Conservation (phyloP, 2,329 filamentous ascomycete species). For the Zasmidium cellare region DNA sequence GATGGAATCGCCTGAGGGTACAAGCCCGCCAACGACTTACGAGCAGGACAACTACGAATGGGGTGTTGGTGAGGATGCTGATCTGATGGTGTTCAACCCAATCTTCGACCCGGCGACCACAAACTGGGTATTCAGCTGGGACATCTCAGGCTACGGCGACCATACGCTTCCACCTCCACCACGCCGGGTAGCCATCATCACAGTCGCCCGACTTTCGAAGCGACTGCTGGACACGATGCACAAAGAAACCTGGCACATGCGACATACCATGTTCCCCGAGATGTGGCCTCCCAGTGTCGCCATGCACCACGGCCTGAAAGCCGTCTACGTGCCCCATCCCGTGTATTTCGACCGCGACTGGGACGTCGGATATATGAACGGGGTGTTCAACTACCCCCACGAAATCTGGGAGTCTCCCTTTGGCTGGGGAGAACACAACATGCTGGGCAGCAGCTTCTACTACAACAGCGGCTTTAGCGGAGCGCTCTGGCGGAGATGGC, state of each 20-base stretch:
- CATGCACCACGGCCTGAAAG: constrained; percentile 75
- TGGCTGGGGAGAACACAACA: constrained; percentile 54
- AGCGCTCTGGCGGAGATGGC: constrained; percentile 51
- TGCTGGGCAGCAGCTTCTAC: constrained; percentile 52
- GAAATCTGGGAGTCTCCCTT: constrained; percentile 49
- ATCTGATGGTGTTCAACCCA: constrained; percentile 73
- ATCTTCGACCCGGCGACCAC: constrained; percentile 74
- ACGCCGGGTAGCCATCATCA: constrained; percentile 75
- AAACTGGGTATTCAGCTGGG: constrained; percentile 69
- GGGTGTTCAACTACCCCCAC: constrained; percentile 50
- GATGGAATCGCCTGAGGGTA: constrained; percentile 61
- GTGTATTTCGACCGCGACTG: constrained; percentile 78
- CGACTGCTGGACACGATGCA: constrained; percentile 75
- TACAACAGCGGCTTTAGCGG: constrained; percentile 52
- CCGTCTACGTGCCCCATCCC: constrained; percentile 75
- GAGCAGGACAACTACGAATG: constrained; percentile 68
- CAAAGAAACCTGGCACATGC: constrained; percentile 69
- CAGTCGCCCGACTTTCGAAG: constrained; percentile 71
- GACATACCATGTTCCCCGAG: constrained; percentile 73
- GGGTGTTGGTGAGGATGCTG: constrained; percentile 75
- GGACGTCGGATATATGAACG: constrained; percentile 50
- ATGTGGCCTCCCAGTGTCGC: constrained; percentile 76
- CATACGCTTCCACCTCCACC: constrained; percentile 59
- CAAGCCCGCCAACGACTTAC: constrained; percentile 60
- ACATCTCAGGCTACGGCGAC: constrained; percentile 65